Base-by-base conservation (phyloP, 2,329 filamentous ascomycete species). In the Cladosporium sp. region DNA sequence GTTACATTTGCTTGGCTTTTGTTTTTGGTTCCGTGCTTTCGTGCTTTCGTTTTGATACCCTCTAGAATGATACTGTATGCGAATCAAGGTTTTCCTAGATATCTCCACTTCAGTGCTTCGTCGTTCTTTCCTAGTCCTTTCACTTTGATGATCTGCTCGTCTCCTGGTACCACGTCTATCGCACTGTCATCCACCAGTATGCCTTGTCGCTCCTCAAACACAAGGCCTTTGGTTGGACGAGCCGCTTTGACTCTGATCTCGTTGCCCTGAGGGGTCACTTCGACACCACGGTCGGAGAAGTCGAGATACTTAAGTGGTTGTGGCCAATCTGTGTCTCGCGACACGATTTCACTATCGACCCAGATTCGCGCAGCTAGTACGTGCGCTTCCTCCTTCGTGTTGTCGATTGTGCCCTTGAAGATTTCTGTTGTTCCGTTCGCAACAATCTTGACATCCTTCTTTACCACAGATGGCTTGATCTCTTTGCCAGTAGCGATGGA, bases 301-400 rank as follows among this genome's bases (percentile, higher is more conserved):
- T 80, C 76, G 14, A 84, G 77, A 65, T 84, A 84, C 71, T 84
- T 84, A 64, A 84, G 77, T 43, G 82, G 82, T 66, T 85, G 82
- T 4, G 82, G 82, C 82, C 82, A 85, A 69, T 85, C 82, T 3
- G 81, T 76, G 63, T 85, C 82, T 54, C 83, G 75, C 12, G 81
- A 78, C 2, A 82, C 75, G 14, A 84, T 63, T 58, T 77, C 67
- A 20, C 75, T 77, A 51, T 79, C 72, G 38, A 84, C 73, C 80
- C 78, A 84, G 58, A 84, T 74, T 42, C 81, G 74, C 39, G 78
- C 80, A n/a, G 77, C 76, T 15, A 73, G 65, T 14, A 83, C 80
- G 69, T 82, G 79, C 39, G 81, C 77, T 66, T 84, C 81, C 59
- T 81, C 75, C 45, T 75, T 71, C 40, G 74, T 70, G 56, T 83